Conservation (phyloP, 2,329 filamentous ascomycete species). For the Botrytis aclada region DNA sequence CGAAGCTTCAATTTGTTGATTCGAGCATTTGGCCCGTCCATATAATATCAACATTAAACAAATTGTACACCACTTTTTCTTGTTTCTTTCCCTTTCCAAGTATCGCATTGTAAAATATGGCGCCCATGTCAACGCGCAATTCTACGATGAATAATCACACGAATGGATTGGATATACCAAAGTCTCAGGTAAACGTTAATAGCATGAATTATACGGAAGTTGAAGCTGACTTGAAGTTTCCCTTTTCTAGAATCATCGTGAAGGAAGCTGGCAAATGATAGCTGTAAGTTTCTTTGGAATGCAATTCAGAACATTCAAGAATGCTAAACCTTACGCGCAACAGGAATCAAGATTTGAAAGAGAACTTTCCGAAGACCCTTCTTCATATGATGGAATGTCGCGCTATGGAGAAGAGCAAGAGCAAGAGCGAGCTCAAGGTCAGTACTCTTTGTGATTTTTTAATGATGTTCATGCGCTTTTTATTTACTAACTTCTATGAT, state of each 20-base stretch:
- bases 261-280: constrained; percentile 36
- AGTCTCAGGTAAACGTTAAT: constrained; percentile 19
- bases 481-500: neutral
- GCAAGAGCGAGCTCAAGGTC: constrained; percentile 25
- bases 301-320: neutral
- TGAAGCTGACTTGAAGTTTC: constrained; percentile 23
- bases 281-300: constrained; percentile 27
- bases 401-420: constrained; percentile 33
- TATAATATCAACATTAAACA: constrained; percentile 13
- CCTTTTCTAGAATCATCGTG: constrained; percentile 31
- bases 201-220: neutral
- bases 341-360: constrained; percentile 33
- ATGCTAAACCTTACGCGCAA: constrained; percentile 20
- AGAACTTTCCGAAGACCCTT: constrained; percentile 35
- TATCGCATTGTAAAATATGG: constrained; percentile 28
- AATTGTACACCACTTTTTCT: neutral
- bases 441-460: constrained; percentile 27
- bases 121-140: constrained; percentile 34
- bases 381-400: constrained; percentile 35
- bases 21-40: neutral
- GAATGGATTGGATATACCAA: constrained; percentile 23
- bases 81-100: neutral
- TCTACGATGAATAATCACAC: constrained; percentile 25
- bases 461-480: neutral
- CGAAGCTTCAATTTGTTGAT: constrained; percentile 4